Evolutionary conservation across 768 basidiomycete species (phyloP).

Genomic region (Chalciporus piperatus): DNA sequence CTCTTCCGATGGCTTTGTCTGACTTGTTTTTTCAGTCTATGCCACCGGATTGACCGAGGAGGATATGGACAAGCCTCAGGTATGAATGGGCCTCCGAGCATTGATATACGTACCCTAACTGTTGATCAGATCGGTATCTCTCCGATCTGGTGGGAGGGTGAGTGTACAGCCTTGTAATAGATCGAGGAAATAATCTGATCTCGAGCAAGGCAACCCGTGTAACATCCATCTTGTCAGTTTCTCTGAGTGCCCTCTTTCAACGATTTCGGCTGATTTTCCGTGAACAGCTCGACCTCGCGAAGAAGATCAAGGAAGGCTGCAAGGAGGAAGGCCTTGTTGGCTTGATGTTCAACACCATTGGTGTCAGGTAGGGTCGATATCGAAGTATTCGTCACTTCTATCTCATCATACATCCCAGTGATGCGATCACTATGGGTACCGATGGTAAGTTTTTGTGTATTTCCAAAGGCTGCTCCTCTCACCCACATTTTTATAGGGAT

Average conservation of each 20-base stretch:
- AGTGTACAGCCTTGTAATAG: neutral
- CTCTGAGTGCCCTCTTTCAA: neutral
- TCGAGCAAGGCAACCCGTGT: constrained; percentile 71
- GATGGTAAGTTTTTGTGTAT: constrained; percentile 52
- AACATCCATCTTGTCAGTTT: constrained; percentile 71
- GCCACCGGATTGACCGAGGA: constrained; percentile 73
- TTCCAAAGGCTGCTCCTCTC: neutral
- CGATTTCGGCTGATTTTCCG: constrained; percentile 1
- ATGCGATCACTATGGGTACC: constrained; percentile 89
- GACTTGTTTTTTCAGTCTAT: constrained; percentile 46
- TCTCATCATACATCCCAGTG: constrained; percentile 38
- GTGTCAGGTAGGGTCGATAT: constrained; percentile 74
- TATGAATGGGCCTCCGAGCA: constrained; percentile 24
- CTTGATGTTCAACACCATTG: constrained; percentile 81
- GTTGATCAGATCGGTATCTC: constrained; percentile 74
- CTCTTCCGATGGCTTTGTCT: neutral
- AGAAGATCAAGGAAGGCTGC: constrained; percentile 80
- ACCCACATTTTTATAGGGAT: constrained; percentile 52
- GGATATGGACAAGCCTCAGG: constrained; percentile 86
- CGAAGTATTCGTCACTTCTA: neutral
- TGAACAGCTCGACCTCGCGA: constrained; percentile 70
- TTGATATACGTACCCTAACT: constrained; percentile 4
- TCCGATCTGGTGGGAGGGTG: constrained; percentile 91
- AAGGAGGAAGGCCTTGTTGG: constrained; percentile 78
- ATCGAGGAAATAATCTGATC: neutral